These are phyloP conservation scores for Ceratobasidium sp. DNA, from an alignment of 1,284 basidiomycete species.

Conservation along the genomic window DNA sequence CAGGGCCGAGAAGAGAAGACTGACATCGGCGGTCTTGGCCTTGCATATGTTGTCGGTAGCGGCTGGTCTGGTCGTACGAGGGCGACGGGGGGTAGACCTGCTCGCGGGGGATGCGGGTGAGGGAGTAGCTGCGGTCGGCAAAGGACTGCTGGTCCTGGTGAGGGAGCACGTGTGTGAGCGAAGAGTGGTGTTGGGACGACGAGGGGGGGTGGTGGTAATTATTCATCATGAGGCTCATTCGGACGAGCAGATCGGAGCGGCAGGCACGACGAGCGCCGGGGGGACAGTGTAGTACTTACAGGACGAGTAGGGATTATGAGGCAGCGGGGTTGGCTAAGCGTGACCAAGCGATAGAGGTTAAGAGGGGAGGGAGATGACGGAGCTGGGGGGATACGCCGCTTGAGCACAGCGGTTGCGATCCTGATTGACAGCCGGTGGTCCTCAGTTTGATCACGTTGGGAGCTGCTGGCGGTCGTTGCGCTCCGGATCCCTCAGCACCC, in stretches of 20 bases:
- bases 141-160: slow-evolving; percentile 23
- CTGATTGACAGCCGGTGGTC: slow-evolving; percentile 25
- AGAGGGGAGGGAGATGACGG: slow-evolving; percentile 20
- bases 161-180: slow-evolving; percentile 24
- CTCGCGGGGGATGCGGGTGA: slow-evolving; percentile 19
- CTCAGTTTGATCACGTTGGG: slow-evolving; percentile 34
- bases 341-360: slow-evolving; percentile 36
- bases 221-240: slow-evolving; percentile 32
- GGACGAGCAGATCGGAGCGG: slow-evolving; percentile 27
- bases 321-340: slow-evolving; percentile 35
- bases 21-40: slow-evolving; percentile 27
- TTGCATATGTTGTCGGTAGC: slow-evolving; percentile 26
- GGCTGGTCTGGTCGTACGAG: slow-evolving; percentile 20
- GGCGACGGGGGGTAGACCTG: slow-evolving; percentile 10
- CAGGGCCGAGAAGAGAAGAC: neutral
- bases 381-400: slow-evolving; percentile 5
- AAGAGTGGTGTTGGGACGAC: slow-evolving; percentile 12
- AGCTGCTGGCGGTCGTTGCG: slow-evolving; percentile 18
- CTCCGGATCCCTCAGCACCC: slow-evolving; percentile 19
- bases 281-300: slow-evolving; percentile 24
- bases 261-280: slow-evolving; percentile 11
- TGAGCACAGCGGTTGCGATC: slow-evolving; percentile 16
- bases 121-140: slow-evolving; percentile 24
- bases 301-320: slow-evolving; percentile 32
- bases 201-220: slow-evolving; percentile 5